Evolutionary conservation across 1,284 basidiomycete genomes (phyloP).

Genomic region (Ustilago shanxiensis): DNA sequence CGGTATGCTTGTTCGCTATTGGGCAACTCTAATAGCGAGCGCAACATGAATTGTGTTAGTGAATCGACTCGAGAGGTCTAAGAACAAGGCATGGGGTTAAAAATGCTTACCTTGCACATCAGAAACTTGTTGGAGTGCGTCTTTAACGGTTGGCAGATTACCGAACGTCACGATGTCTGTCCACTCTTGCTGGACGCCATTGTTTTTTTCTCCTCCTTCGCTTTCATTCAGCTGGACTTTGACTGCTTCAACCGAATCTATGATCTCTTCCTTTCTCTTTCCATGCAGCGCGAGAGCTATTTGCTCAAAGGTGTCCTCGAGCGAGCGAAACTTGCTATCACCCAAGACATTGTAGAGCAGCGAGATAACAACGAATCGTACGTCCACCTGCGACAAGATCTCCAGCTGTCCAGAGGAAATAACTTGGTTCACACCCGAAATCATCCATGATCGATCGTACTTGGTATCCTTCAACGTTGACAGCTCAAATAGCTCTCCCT

Average conservation of each 20-base stretch:
- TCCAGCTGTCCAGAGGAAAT: slow-evolving; percentile 34
- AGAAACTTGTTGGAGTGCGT: slow-evolving; percentile 23
- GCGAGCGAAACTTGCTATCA: slow-evolving; percentile 26
- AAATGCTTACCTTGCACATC: slow-evolving; percentile 41
- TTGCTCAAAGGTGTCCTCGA: slow-evolving; percentile 45
- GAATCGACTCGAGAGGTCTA: neutral
- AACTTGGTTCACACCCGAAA: slow-evolving; percentile 27
- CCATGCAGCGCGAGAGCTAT: slow-evolving; percentile 14
- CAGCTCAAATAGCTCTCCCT: slow-evolving; percentile 25
- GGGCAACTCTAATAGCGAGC: slow-evolving; percentile 20
- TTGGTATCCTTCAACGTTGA: slow-evolving; percentile 27
- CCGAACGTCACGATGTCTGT: slow-evolving; percentile 36
- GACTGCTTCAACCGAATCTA: slow-evolving; percentile 2
- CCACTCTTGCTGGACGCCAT: slow-evolving; percentile 30
- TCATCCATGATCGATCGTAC: slow-evolving; percentile 44
- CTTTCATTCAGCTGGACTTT: slow-evolving; percentile 5
- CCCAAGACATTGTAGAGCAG: slow-evolving; percentile 16
- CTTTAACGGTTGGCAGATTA: slow-evolving; percentile 8
- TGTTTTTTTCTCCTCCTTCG: slow-evolving; percentile 1
- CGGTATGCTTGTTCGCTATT: slow-evolving; percentile 41
- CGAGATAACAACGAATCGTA: slow-evolving; percentile 28
- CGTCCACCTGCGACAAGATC: slow-evolving; percentile 28
- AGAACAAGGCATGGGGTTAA: no score
- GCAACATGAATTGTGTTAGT: slow-evolving; percentile 6
- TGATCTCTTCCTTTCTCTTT: slow-evolving; percentile 17